A percentile compares a stretch with the other conserved stretches of the same genome.
Conservation (phyloP, 2,329 filamentous ascomycete species). For the Aureobasidium sp. region DNA sequence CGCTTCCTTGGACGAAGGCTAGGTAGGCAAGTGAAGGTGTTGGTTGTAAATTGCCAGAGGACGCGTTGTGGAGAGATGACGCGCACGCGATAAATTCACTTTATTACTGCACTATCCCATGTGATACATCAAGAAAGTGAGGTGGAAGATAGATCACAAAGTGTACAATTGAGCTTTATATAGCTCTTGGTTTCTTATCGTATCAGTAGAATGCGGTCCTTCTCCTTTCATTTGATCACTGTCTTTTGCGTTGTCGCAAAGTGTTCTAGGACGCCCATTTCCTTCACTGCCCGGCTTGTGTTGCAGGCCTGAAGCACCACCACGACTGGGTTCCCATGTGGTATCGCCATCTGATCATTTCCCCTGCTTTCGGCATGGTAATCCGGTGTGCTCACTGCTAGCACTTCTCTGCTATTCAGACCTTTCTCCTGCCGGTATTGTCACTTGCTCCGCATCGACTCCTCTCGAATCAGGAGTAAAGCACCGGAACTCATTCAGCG, state of each 20-base stretch:
- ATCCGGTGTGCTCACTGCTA: not conserved
- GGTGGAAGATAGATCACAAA: not conserved
- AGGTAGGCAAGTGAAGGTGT: not conserved
- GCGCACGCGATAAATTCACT: conserved; percentile 4
- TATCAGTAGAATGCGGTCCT: not conserved
- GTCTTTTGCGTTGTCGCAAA: not conserved
- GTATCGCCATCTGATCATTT: not conserved
- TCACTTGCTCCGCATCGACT: not conserved
- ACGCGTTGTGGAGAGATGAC: conserved; percentile 5
- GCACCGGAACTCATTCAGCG: not conserved
- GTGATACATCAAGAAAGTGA: not conserved
- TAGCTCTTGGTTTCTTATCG: not conserved
- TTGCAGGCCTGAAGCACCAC: not conserved
- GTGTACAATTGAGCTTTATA: not conserved
- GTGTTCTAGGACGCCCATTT: not conserved
- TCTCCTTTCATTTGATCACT: not conserved
- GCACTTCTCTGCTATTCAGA: not conserved
- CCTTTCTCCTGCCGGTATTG: not conserved
- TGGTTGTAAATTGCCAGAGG: not conserved
- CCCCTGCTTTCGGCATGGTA: not conserved
- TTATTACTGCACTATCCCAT: not conserved
- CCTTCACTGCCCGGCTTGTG: not conserved
- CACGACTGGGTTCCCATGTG: not conserved
- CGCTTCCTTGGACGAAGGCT: not conserved
- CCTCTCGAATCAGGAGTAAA: not conserved